Percentiles rank a stretch among this genome's conserved stretches.
phyloP scores from a whole-genome alignment of 495 filamentous ascomycete genomes.

The Tuber umbilicatum region DNA sequence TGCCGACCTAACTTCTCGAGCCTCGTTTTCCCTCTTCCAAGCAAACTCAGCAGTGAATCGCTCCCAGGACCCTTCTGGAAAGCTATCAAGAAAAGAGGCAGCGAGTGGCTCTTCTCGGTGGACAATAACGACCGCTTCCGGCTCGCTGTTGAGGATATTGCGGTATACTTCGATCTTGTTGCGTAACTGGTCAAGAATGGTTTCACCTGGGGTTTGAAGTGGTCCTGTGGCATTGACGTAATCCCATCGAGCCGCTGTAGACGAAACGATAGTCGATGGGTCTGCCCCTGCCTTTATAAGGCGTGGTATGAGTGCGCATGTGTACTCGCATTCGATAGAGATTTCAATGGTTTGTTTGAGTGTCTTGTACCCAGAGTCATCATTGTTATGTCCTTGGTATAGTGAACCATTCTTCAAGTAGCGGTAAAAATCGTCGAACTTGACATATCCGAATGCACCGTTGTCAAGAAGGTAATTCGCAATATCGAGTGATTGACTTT shows the following conservation, averaged over 20 bases:
- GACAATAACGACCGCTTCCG: conserved; percentile 5
- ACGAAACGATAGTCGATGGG: conserved; percentile 11
- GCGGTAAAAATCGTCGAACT: conserved; percentile 44
- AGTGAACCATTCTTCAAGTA: conserved; percentile 34
- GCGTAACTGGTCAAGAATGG: conserved; percentile 54
- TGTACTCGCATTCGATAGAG: conserved; percentile 2
- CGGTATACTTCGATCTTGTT: conserved; percentile 45
- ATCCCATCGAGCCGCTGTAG: neutral
- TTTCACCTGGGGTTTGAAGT: conserved; percentile 41
- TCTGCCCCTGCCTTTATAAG: conserved; percentile 28
- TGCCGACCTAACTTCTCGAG: conserved; percentile 6
- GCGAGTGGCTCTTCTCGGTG: neutral
- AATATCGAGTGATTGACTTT: conserved; percentile 47
- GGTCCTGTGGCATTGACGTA: neutral
- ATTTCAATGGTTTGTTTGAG: conserved; percentile 29
- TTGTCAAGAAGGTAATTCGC: conserved; percentile 53
- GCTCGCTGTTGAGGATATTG: conserved; percentile 14
- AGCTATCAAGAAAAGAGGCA: conserved; percentile 18
- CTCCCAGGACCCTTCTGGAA: conserved; percentile 21
- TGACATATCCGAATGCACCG: conserved; percentile 55
- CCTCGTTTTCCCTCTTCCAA: conserved; percentile 19
- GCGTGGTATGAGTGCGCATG: conserved; percentile 11
- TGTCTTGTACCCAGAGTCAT: conserved; percentile 3
- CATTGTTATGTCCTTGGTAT: conserved; percentile 13
- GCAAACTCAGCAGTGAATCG: conserved; percentile 21